Evolutionary conservation across 2,329 filamentous ascomycete species (phyloP).

Genomic region (Stagonosporopsis chrysanthemi): DNA sequence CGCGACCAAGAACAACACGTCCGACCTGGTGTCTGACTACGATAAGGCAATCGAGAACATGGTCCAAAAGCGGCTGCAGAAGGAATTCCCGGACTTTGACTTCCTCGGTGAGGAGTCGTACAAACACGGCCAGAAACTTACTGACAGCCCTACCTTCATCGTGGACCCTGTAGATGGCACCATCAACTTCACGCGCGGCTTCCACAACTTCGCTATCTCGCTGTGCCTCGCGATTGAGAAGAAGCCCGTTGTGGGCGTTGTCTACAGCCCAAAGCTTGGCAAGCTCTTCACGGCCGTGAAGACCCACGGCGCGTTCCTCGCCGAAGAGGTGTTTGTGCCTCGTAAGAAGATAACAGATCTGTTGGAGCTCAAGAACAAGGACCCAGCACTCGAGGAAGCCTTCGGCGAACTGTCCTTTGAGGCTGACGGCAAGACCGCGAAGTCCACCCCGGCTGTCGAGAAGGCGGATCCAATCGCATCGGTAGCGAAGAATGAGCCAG

Average conservation of each 20-base stretch:
- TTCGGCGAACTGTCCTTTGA: not conserved
- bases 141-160: slow-evolving; percentile 44
- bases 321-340: slow-evolving; percentile 21
- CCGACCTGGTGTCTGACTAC: slow-evolving; percentile 63
- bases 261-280: slow-evolving; percentile 46
- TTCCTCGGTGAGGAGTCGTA: slow-evolving; percentile 51
- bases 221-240: slow-evolving; percentile 43
- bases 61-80: slow-evolving; percentile 54
- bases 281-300: slow-evolving; percentile 48
- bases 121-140: slow-evolving; percentile 42
- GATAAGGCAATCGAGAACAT: slow-evolving; percentile 62
- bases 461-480: not conserved
- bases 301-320: slow-evolving; percentile 42
- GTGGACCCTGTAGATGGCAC: slow-evolving; percentile 52
- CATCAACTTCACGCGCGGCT: slow-evolving; percentile 50
- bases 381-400: not conserved
- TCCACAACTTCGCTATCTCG: slow-evolving; percentile 47
- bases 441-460: not conserved
- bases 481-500: not conserved
- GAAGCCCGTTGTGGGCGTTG: slow-evolving; percentile 45
- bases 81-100: slow-evolving; percentile 55
- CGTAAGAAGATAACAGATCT: slow-evolving; percentile 3
- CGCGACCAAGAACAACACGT: slow-evolving; percentile 49
- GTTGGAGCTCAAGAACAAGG: slow-evolving; percentile 1
- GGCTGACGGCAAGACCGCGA: not conserved